Evolutionary conservation across 2,329 filamentous ascomycete genomes (phyloP).

Genomic region (Fusarium oxysporum): DNA sequence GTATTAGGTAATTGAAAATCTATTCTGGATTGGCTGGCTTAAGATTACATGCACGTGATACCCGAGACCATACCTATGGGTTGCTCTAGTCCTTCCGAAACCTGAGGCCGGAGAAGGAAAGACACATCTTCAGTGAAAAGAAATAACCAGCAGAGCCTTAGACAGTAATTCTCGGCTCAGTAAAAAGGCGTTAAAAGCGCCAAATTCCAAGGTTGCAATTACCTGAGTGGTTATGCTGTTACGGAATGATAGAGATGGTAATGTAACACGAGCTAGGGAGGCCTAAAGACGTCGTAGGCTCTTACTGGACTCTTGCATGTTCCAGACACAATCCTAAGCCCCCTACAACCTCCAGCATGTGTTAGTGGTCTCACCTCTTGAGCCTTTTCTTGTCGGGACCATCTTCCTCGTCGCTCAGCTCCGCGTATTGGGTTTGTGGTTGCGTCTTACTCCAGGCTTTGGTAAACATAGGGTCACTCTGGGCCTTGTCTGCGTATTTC

Average conservation of each 20-base stretch:
- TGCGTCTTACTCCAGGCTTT: slow-evolving; percentile 93
- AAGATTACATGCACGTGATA: slow-evolving; percentile 39
- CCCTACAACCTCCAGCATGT: slow-evolving; percentile 10
- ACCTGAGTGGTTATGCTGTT: slow-evolving; percentile 19
- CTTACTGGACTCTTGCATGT: slow-evolving; percentile 13
- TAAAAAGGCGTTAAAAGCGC: slow-evolving; percentile 1
- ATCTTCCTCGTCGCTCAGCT: slow-evolving; percentile 84
- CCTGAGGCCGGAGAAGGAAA: neutral
- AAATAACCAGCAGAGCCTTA: neutral
- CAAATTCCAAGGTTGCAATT: neutral
- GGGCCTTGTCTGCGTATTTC: slow-evolving; percentile 93
- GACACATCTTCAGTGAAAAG: neutral
- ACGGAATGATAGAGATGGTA: slow-evolving; percentile 27
- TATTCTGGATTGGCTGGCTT: slow-evolving; percentile 11
- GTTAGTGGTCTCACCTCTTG: slow-evolving; percentile 59
- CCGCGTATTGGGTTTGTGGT: slow-evolving; percentile 90
- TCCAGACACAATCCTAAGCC: slow-evolving; percentile 8
- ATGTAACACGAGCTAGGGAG: slow-evolving; percentile 21
- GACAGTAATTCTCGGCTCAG: slow-evolving; percentile 12
- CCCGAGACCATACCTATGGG: neutral
- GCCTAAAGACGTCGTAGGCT: slow-evolving; percentile 1
- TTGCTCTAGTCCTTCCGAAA: neutral
- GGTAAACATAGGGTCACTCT: slow-evolving; percentile 94
- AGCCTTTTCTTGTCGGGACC: slow-evolving; percentile 74
- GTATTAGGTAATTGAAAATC: slow-evolving; percentile 32